A percentile compares a stretch with the other conserved stretches of the same genome.
phyloP scores from a whole-genome alignment of 2,329 filamentous ascomycete species.

The Trichoderma semiorbis region DNA sequence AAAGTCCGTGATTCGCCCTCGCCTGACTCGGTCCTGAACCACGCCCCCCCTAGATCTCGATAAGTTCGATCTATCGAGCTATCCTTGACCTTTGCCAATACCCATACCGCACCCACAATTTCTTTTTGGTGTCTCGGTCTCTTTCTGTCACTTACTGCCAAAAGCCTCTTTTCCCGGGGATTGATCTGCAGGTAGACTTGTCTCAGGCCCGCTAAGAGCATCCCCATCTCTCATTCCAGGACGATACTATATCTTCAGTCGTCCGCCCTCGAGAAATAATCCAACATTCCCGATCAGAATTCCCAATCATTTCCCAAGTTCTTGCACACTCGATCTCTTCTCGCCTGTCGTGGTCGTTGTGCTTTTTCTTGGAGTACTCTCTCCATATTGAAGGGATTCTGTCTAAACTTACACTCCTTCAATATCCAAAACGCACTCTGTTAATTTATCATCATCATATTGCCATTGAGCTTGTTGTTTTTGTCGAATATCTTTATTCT shows the following conservation, averaged over 20 bases:
- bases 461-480: background rate
- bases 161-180: conserved; percentile 30
- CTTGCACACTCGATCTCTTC: conserved; percentile 19
- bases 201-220: conserved; percentile 34
- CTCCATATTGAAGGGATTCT: conserved; percentile 16
- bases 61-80: conserved; percentile 29
- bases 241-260: conserved; percentile 41
- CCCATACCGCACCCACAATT: conserved; percentile 25
- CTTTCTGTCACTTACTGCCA: conserved; percentile 25
- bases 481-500: background rate
- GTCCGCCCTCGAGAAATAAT: conserved; percentile 32
- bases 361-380: conserved; percentile 17
- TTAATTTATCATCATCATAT: background rate
- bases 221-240: conserved; percentile 36
- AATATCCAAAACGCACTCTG: background rate
- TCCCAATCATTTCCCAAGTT: conserved; percentile 19
- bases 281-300: conserved; percentile 36
- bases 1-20: conserved; percentile 19
- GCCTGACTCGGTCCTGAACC: conserved; percentile 6
- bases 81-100: conserved; percentile 29
- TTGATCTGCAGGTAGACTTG: conserved; percentile 35
- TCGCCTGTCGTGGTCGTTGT: conserved; percentile 4
- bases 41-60: conserved; percentile 7
- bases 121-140: conserved; percentile 37
- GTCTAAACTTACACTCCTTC: conserved; percentile 17